phyloP scores from a whole-genome alignment of 257 asterid genomes.

The Leptodermis oblonga region DNA sequence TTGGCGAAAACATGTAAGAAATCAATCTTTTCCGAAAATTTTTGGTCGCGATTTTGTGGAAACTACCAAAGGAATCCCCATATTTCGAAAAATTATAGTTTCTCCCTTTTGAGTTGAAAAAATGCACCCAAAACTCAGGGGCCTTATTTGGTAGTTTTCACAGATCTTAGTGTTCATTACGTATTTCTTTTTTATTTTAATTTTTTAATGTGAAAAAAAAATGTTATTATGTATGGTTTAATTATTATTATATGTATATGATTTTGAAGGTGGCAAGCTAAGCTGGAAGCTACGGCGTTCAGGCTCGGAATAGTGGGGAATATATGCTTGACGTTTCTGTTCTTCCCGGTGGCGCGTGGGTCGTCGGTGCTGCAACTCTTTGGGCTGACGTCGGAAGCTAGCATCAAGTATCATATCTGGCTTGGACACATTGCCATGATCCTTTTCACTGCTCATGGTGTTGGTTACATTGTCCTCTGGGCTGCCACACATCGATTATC shows the following conservation, averaged over 20 bases:
- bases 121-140: too few species aligned
- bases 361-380: slow-evolving; percentile 58
- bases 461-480: slow-evolving; percentile 52
- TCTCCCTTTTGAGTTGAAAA: too few species aligned
- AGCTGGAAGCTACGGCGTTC: slow-evolving; percentile 44
- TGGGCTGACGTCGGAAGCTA: slow-evolving; percentile 76
- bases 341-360: slow-evolving; percentile 86
- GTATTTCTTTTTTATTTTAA: too few species aligned
- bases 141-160: too few species aligned
- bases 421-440: slow-evolving; percentile 66
- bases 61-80: too few species aligned
- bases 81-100: too few species aligned
- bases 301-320: slow-evolving; percentile 71
- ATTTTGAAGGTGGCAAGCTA: slow-evolving; percentile 64
- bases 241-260: background rate
- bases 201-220: too few species aligned
- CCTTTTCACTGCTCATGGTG: slow-evolving; percentile 71
- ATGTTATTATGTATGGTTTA: too few species aligned
- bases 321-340: slow-evolving; percentile 50
- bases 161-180: too few species aligned
- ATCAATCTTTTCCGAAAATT: too few species aligned
- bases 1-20: slow-evolving; percentile 51
- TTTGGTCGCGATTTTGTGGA: too few species aligned
- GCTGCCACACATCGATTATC: slow-evolving; percentile 40
- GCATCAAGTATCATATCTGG: slow-evolving; percentile 87